Conservation (phyloP, 2,329 filamentous ascomycete genomes). For the Penicillium thymicola region DNA sequence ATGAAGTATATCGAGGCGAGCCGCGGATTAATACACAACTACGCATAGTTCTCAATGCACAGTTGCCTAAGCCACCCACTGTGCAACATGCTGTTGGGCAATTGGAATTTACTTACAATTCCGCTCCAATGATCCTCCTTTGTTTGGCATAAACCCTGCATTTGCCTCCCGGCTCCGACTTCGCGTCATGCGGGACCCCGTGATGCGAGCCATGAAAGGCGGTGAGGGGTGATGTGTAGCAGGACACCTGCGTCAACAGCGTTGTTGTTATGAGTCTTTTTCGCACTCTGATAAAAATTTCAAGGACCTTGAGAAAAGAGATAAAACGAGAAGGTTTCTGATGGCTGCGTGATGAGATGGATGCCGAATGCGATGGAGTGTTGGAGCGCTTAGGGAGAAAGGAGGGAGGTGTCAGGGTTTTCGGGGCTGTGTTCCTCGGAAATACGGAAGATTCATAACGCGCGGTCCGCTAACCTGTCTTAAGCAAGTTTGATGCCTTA, state of each 20-base stretch:
- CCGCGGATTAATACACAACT: not conserved
- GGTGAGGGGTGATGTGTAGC: not conserved
- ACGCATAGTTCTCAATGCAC: not conserved
- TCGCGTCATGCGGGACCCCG: constrained; percentile 30
- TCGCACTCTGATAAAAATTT: not conserved
- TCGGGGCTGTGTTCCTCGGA: not conserved
- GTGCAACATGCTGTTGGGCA: not conserved
- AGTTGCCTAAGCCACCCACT: not conserved
- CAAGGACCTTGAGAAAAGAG: not conserved
- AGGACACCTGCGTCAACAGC: not conserved
- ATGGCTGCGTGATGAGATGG: not conserved
- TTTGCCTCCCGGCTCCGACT: constrained; percentile 40
- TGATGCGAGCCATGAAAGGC: constrained; percentile 3
- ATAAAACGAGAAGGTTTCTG: not conserved
- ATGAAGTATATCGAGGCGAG: too few species aligned
- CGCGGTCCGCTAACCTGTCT: not conserved
- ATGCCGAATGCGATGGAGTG: not conserved
- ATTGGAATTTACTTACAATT: not conserved
- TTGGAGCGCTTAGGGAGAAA: not conserved
- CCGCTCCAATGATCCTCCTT: not conserved
- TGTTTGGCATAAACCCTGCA: not conserved
- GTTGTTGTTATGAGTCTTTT: not conserved
- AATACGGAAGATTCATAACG: not conserved
- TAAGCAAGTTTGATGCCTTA: not conserved
- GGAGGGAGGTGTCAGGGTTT: constrained; percentile 1